Evolutionary conservation across 805 yeast species (phyloP).

Genomic region (Middelhovenomyces tepae): DNA sequence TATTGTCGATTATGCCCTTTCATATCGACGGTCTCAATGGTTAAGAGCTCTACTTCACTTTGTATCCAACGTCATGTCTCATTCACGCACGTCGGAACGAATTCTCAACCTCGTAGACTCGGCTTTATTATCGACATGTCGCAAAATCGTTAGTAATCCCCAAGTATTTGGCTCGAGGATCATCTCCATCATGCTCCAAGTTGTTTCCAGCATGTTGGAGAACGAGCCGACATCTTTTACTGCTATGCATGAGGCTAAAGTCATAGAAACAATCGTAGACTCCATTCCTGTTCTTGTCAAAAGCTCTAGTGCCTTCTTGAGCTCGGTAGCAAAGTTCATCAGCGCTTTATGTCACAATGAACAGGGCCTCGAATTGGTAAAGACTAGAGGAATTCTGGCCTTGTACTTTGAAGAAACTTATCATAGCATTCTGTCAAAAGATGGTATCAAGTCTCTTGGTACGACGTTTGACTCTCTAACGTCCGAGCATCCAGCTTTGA

Average conservation of each 20-base stretch:
- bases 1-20: constrained; percentile 30
- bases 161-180: constrained; percentile 58
- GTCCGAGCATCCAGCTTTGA: constrained; percentile 71
- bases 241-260: constrained; percentile 67
- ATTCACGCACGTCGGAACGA: constrained; percentile 70
- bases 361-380: constrained; percentile 56
- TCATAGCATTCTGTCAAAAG: constrained; percentile 42
- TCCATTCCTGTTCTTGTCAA: constrained; percentile 48
- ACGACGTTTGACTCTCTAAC: constrained; percentile 67
- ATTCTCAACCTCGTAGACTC: constrained; percentile 82
- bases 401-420: constrained; percentile 44
- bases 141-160: constrained; percentile 48
- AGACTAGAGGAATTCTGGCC: constrained; percentile 31
- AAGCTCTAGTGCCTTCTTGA: constrained; percentile 44
- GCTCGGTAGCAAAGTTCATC: constrained; percentile 61
- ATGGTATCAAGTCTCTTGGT: constrained; percentile 50
- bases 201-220: constrained; percentile 64
- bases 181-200: constrained; percentile 50
- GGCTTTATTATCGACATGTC: constrained; percentile 55
- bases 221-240: constrained; percentile 86
- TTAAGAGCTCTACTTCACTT: constrained; percentile 55
- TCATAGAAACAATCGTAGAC: constrained; percentile 55
- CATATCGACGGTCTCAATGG: constrained; percentile 29
- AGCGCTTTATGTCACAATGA: constrained; percentile 77
- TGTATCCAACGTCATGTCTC: constrained; percentile 51